phyloP scores from a whole-genome alignment of 495 filamentous ascomycete species.

The Chaetomium fimeti region DNA sequence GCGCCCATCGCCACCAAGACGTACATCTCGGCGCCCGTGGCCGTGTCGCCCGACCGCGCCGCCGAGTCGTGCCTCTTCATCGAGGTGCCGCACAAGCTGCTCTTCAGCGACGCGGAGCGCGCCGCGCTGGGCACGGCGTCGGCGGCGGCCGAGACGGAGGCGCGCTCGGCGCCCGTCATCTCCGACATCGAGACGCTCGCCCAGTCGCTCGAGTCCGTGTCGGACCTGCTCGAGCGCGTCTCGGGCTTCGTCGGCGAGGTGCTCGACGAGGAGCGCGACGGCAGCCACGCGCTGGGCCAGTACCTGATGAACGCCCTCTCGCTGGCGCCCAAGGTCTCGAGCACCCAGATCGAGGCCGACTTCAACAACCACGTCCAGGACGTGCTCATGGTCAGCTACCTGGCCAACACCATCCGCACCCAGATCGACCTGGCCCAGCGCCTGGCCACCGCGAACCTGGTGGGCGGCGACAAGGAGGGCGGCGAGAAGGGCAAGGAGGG shows the following conservation, averaged over 20 bases:
- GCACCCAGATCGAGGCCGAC: constrained; percentile 84
- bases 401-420: constrained; percentile 97
- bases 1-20: constrained; percentile 79
- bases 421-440: constrained; percentile 97
- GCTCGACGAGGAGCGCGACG: constrained; percentile 58
- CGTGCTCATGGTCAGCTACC: constrained; percentile 91
- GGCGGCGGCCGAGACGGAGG: constrained; percentile 73
- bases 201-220: constrained; percentile 75
- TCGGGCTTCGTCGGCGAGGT: constrained; percentile 85
- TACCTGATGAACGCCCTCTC: constrained; percentile 89
- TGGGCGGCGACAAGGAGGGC: constrained; percentile 55
- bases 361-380: constrained; percentile 99
- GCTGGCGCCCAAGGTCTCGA: constrained; percentile 89
- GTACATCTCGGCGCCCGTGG: constrained; percentile 92
- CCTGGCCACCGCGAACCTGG: constrained; percentile 79
- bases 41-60: constrained; percentile 89
- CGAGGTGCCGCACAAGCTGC: constrained; percentile 83
- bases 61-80: constrained; percentile 95
- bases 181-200: constrained; percentile 88
- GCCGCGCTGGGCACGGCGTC: constrained; percentile 83
- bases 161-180: constrained; percentile 65
- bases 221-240: constrained; percentile 85
- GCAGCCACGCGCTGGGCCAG: constrained; percentile 85
- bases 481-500: constrained; percentile 39
- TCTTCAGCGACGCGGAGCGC: constrained; percentile 89